phyloP scores from a whole-genome alignment of 78 protist species.

The Dictyostelium firmibasis region DNA sequence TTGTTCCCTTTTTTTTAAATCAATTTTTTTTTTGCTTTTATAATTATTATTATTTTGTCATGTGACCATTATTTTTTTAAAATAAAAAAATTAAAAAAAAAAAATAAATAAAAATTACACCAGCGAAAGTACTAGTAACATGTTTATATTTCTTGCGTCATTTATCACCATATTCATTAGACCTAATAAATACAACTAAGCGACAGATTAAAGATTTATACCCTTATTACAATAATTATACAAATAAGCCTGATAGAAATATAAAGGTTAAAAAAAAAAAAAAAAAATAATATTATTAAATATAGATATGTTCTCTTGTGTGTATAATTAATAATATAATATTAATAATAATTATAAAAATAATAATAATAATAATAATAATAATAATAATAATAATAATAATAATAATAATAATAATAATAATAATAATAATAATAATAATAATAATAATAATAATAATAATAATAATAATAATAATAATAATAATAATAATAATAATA shows the following conservation, averaged over 20 bases:
- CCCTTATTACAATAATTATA: neutral
- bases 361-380: neutral
- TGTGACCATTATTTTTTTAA: too few species aligned
- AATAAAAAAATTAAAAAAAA: too few species aligned
- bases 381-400: neutral
- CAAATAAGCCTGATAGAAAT: neutral
- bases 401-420: neutral
- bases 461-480: neutral
- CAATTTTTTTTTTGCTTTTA: too few species aligned
- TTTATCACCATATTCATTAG: neutral
- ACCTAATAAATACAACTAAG: neutral
- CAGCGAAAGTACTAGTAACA: neutral
- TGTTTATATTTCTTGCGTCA: neutral
- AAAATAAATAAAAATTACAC: neutral
- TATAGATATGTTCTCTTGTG: too few species aligned
- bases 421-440: neutral
- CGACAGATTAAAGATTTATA: neutral
- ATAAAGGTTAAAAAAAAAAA: neutral
- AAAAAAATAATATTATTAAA: too few species aligned
- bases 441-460: neutral
- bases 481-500: neutral
- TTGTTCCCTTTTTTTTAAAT: too few species aligned
- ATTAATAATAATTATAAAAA: neutral
- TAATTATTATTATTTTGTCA: too few species aligned
- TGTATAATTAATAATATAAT: neutral